Evolutionary conservation across 129 eudicot genomes (phyloP), one percentile per base, ranked within the genome.

Genomic region (Flaveria bidentis): DNA sequence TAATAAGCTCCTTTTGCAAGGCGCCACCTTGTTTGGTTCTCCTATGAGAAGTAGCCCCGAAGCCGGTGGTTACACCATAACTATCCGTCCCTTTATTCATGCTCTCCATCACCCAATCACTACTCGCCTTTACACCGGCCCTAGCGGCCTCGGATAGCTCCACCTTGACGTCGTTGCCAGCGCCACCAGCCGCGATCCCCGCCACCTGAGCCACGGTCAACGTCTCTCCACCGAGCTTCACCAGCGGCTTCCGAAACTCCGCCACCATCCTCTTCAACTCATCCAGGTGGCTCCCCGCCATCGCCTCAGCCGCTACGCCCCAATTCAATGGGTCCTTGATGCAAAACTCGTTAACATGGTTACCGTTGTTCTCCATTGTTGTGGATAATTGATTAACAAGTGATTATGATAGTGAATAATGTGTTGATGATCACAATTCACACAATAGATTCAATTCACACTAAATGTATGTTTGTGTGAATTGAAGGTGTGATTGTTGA

Each of bases 261-360:
- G 72, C 85, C 82, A 86, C 94, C 94, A 89, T 89, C 28, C 72
- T 61, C 82, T 86, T 86, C 78, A 89, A 89, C 87, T 86, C 91
- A 16, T 86, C 90, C 9, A 86, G 68, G 69, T 89, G 94, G 62
- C 94, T 89, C n/a, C 94, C 94, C 13, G 72, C 80, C 67, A 89
- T 45, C 12, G 88, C 76, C 55, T 79, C 94, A 2, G 91, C 94
- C 7, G 91, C 94, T 17, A 72, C 76, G 17, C 80, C 91, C 94
- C 94, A 89, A 52, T 89, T 89, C 82, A 89, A 63, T 3, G 90
- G 91, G 45, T 86, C 93, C 55, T 85, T 67, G 77, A 81, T 57
- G 64, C 84, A 81, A 36, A 81, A 47, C 25, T 84, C 98, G 18
- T 74, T 71, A 2, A 69, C 47, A 13, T 74, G 78, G 8, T 44